These are phyloP conservation scores for Globisporangium spiculum DNA, from an alignment of 352 stramenopile species.

Conservation along the genomic window DNA sequence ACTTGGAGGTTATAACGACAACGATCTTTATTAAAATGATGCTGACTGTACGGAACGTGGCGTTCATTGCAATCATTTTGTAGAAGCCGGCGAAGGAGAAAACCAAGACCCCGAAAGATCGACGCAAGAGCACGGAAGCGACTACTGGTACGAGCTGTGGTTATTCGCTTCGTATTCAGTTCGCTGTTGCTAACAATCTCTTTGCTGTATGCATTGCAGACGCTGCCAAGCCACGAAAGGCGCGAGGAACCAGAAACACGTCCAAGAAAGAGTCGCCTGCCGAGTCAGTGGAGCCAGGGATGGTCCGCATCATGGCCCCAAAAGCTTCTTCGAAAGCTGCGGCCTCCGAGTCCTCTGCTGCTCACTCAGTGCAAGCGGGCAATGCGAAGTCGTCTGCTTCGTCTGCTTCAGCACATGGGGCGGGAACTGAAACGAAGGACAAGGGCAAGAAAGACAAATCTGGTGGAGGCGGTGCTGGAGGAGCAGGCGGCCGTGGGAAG, in stretches of 20 bases:
- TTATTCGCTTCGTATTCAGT: neutral
- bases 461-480: neutral
- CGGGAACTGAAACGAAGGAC: constrained; percentile 7
- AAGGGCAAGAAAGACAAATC: constrained; percentile 23
- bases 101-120: constrained; percentile 19
- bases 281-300: constrained; percentile 33
- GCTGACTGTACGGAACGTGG: no score
- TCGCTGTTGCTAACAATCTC: no score
- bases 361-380: neutral
- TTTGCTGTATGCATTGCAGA: constrained; percentile 18
- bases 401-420: neutral
- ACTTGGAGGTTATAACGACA: no score
- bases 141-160: neutral
- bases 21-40: neutral
- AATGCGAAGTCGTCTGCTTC: neutral
- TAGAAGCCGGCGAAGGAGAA: constrained; percentile 22
- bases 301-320: constrained; percentile 53
- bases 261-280: constrained; percentile 27
- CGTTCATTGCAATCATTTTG: neutral
- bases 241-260: constrained; percentile 23
- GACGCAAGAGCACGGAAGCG: constrained; percentile 8
- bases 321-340: constrained; percentile 21
- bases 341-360: constrained; percentile 1
- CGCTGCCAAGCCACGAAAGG: constrained; percentile 43
- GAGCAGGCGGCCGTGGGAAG: constrained; percentile 25